These are phyloP conservation scores for Fusarium illudens DNA, from an alignment of 2,329 filamentous ascomycete species.

Conservation along the genomic window DNA sequence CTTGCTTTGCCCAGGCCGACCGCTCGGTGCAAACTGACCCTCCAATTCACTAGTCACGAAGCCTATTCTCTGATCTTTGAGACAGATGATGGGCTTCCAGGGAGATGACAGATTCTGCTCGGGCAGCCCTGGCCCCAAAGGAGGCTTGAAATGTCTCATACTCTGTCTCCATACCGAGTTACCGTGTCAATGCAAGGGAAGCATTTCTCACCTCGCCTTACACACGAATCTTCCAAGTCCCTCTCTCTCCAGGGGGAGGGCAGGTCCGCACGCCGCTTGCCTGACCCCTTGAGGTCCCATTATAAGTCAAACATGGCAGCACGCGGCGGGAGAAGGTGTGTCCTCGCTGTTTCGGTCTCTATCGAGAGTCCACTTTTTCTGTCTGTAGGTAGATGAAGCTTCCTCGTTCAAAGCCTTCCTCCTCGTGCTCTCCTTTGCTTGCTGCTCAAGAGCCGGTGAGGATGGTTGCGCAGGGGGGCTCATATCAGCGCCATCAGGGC, in stretches of 20 bases:
- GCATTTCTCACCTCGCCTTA: neutral
- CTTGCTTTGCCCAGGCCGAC: neutral
- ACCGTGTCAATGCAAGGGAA: neutral
- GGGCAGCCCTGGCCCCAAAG: neutral
- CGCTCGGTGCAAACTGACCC: neutral
- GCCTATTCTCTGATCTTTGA: neutral
- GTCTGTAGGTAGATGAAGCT: neutral
- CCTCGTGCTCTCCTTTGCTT: neutral
- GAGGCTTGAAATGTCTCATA: neutral
- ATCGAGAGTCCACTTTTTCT: neutral
- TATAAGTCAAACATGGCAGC: slow-evolving; percentile 5
- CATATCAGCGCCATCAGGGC: neutral
- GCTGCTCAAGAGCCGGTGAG: neutral
- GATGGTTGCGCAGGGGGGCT: slow-evolving; percentile 2
- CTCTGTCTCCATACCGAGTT: neutral
- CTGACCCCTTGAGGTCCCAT: slow-evolving; percentile 3
- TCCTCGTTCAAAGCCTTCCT: neutral
- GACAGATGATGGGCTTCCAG: neutral
- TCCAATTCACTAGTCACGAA: neutral
- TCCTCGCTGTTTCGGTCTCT: neutral
- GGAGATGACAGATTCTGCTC: neutral
- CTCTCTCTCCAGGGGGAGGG: neutral
- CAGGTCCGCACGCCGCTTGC: neutral
- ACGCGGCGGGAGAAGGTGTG: too few relatives aligned
- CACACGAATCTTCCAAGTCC: neutral